Evolutionary conservation across 495 filamentous ascomycete species (phyloP), one percentile per base, ranked within the genome.

Genomic region (Peziza echinospora): DNA sequence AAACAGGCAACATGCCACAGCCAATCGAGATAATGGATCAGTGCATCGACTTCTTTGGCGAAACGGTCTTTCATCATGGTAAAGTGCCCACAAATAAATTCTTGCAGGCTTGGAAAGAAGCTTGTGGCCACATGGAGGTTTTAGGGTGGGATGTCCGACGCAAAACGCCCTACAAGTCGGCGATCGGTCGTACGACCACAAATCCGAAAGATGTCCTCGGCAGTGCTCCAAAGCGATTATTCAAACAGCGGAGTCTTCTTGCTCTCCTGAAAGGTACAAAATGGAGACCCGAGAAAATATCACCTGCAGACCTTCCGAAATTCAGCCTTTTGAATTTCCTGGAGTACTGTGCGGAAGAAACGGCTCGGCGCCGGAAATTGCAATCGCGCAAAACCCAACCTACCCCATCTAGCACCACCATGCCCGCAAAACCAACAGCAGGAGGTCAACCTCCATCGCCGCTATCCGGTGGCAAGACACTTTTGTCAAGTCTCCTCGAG

Each of bases 1-100:
- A 62, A 45, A 62, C 56, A 44, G 62, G 60, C 5, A 64, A 63
- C 41, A 59, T 64, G 43, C 47, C 49, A 2, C 17, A 60, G 42
- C 57, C 55, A 2, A 26, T 64, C 22, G 51, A 21, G 8, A 11
- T 52, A 1, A 49, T 44, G 13, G 50, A 45, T 9, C 21, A 40
- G 8, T 34, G 47, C 7, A 21, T 49, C 11, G 19, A 41, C 23
- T 25, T 52, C 26, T 52, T 49, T n/a, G 30, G 47, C 7, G 24
- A 46, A 13, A 42, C 48, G 22, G 46, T 52, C 22, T 52, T 52
- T 26, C 30, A 39, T 13, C 42, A 44, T 4, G 50, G 47, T 1
- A 49, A 39, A n/a, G 30, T 41, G 26, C 50, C 50, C 5, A 49
- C 42, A 21, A 41, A 24, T 16, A 44, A 52, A 13, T 52, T 52